Evolutionary conservation across 306 rosid genomes (phyloP).

Genomic region (Begonia masoniana): DNA sequence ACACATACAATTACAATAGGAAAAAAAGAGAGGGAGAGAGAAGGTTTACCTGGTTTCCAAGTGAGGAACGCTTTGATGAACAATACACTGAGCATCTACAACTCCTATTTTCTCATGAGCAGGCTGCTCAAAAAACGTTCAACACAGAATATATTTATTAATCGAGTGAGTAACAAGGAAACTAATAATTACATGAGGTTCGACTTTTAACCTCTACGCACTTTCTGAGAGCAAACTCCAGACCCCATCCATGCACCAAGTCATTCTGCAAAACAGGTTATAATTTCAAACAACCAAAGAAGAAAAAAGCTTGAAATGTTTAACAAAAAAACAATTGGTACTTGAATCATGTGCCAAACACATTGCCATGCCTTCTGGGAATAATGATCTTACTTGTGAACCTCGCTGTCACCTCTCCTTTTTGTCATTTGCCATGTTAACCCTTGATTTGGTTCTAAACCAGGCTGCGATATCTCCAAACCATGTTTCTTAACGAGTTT

Average conservation of each 20-base stretch:
- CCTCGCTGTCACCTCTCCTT: slow-evolving; percentile 49
- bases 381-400: slow-evolving; percentile 56
- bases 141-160: too few relatives aligned
- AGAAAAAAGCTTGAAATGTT: neutral
- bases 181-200: too few relatives aligned
- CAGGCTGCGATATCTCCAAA: slow-evolving; percentile 92
- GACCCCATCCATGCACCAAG: slow-evolving; percentile 95
- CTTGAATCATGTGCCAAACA: slow-evolving; percentile 96
- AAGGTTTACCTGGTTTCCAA: slow-evolving; percentile 57
- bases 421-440: slow-evolving; percentile 76
- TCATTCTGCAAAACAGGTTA: slow-evolving; percentile 45
- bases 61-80: slow-evolving; percentile 76
- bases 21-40: too few relatives aligned
- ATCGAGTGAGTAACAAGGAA: too few relatives aligned
- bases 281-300: neutral
- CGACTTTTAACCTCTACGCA: slow-evolving; percentile 49
- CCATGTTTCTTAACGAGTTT: slow-evolving; percentile 64
- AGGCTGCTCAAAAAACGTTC: slow-evolving; percentile 23
- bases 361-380: slow-evolving; percentile 91
- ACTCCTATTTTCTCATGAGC: slow-evolving; percentile 73
- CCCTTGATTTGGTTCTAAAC: slow-evolving; percentile 47
- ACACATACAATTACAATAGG: too few relatives aligned
- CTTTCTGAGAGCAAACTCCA: slow-evolving; percentile 71
- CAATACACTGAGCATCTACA: too few relatives aligned
- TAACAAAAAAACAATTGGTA: slow-evolving; percentile 6